A percentile compares a stretch with the other conserved stretches of the same genome.
These are phyloP conservation scores for Nicotiana knightiana DNA, from an alignment of 257 asterid genomes.

Conservation along the genomic window DNA sequence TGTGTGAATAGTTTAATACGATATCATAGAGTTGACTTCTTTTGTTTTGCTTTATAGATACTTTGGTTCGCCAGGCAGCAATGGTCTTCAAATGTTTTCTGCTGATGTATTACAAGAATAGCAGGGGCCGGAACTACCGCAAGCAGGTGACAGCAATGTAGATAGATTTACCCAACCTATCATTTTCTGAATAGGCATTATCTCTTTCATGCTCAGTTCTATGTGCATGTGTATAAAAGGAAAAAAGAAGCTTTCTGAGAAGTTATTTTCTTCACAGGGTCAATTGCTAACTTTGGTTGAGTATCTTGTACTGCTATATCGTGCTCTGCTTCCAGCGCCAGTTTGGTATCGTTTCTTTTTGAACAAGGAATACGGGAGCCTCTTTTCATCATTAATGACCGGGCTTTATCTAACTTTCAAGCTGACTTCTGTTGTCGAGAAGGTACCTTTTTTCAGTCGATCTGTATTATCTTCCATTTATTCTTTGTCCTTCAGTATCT, in stretches of 20 bases:
- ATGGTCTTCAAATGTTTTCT: constrained; percentile 65
- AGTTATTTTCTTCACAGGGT: constrained; percentile 41
- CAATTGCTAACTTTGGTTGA: constrained; percentile 80
- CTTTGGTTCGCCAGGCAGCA: constrained; percentile 76
- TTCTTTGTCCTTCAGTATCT: constrained; percentile 3
- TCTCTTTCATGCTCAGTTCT: not conserved
- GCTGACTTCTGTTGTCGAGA: constrained; percentile 89
- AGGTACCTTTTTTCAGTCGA: constrained; percentile 39
- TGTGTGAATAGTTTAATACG: constrained; percentile 10
- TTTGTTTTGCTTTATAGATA: constrained; percentile 34
- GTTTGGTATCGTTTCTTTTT: constrained; percentile 93
- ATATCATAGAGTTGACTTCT: constrained; percentile 10
- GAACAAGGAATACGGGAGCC: constrained; percentile 92
- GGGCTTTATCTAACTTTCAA: constrained; percentile 86
- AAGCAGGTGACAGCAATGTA: constrained; percentile 47
- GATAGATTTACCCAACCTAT: not conserved
- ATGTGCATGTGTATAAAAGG: not conserved
- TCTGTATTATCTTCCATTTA: constrained; percentile 8
- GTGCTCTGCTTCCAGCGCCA: constrained; percentile 83
- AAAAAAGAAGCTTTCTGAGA: not conserved
- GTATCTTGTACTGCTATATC: constrained; percentile 69
- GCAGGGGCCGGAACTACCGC: constrained; percentile 69
- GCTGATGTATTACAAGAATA: constrained; percentile 66
- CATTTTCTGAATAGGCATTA: not conserved
- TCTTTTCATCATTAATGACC: constrained; percentile 79